phyloP scores from a whole-genome alignment of 441 rosid species.

The Theobroma grandiflorum region DNA sequence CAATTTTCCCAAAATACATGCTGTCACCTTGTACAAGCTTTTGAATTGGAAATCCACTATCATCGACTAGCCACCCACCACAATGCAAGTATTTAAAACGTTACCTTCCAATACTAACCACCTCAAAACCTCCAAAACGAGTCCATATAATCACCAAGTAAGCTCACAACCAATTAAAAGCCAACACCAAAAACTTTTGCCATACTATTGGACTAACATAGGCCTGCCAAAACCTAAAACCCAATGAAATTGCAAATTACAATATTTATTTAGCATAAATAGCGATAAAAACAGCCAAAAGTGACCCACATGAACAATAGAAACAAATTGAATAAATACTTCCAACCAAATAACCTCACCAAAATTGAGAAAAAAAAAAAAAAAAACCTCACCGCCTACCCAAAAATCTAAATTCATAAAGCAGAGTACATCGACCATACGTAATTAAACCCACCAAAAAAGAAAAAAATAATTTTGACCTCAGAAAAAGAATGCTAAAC shows the following conservation, averaged over 20 bases:
- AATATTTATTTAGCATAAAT: constrained; percentile 10
- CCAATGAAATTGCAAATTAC: background rate
- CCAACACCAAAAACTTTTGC: background rate
- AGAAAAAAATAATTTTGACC: background rate
- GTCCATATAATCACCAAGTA: background rate
- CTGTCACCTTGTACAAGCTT: constrained; percentile 2
- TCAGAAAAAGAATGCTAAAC: background rate
- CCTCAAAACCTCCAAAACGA: background rate
- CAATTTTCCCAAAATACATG: background rate
- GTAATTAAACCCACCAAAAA: background rate
- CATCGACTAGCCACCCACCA: background rate
- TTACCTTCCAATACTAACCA: background rate
- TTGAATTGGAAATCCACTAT: background rate
- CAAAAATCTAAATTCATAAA: background rate
- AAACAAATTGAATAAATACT: background rate
- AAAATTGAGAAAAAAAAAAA: too few relatives aligned
- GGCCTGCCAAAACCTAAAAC: constrained; percentile 1
- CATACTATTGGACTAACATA: background rate
- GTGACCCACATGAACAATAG: background rate
- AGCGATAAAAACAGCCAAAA: background rate
- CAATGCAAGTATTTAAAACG: background rate
- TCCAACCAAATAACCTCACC: background rate
- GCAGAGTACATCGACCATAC: background rate
- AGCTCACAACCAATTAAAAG: background rate
- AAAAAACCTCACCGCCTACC: too few relatives aligned